Evolutionary conservation across 2,329 filamentous ascomycete species (phyloP), one percentile per base, ranked within the genome.

Genomic region (Madurella fahalii): DNA sequence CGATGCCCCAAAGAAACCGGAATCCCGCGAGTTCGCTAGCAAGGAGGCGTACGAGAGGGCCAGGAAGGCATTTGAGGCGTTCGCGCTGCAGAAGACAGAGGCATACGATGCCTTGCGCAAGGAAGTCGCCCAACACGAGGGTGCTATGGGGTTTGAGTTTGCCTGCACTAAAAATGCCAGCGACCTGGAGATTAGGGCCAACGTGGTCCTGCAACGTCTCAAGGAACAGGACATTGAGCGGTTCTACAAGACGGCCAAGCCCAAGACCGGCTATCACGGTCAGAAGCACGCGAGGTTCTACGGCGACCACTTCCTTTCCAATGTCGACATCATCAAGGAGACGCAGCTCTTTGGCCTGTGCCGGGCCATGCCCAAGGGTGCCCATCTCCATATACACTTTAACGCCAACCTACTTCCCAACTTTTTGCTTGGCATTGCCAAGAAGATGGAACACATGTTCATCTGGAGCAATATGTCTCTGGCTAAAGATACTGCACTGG

Each of bases 371-470:
- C 87, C 87, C 41, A 91, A 91, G 68, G 87, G 86, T 2, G 79
- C 80, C 0, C 84, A 90, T 65, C 73, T 90, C 20, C 87, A 91
- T 67, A 80, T 90, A 20, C 87, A 91, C 68, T 90, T 89, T 74
- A 91, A 90, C 66, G 80, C 87, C n/a, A 88, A 86, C 57, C 72
- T 90, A 4, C 72, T 76, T 13, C 85, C 86, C 9, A 67, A 74
- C 2, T 76, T 83, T 5, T 72, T 90, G 17, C 73, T 90, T 12
- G 69, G 73, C 20, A 74, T 74, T 61, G 81, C 73, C 60, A 79
- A 74, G 73, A 74, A 58, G 5, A 82, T 85, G 74, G 64, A 77
- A 1, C 79, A 79, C 60, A 89, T 91, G 84, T 89, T 83, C 64
- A 84, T 90, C 62, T 82, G 79, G 54, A 88, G 84, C 69, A 79